Evolutionary conservation across 306 rosid species (phyloP), one percentile per base, ranked within the genome.

Genomic region (Arachis stenosperma): DNA sequence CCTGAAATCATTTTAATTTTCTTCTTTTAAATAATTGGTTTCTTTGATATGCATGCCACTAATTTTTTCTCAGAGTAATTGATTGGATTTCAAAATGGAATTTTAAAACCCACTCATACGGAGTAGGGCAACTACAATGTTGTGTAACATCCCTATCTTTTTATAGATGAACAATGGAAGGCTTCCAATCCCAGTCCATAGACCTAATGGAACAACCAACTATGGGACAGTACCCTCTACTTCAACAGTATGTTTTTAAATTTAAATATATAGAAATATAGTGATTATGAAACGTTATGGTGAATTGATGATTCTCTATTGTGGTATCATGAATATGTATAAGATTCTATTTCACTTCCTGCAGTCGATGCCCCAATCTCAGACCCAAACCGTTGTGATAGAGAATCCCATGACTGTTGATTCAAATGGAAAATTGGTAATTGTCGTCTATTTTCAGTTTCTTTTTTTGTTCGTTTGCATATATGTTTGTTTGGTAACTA

Each of bases 361-460:
- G 80, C 89, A 87, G 88, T 69, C 88, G 10, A 74, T 83, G 83
- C 85, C 87, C 51, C 84, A 78, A 53, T 78, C 88, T 70, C 98
- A 88, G 84, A 84, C 86, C 83, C 98, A 93, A 81, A 93, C 98
- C 41, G 96, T 93, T 14, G 96, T 93, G 14, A 96, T 93, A 40
- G 98, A 93, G 89, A 93, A 93, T 89, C 98, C 98, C 4, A 93
- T 89, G 98, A 82, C 98, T 12, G 87, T 89, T 29, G 94, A 93
- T 27, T 92, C 94, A 78, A 93, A 94, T 76, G 98, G 98, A 57
- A 93, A 93, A 85, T 82, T 91, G 98, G 98, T 93, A 84, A 81
- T 72, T 73, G 14, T 22, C 62, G 42, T 52, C 53, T 64, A 46
- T 42, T 55, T 36, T 42, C 72, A 39, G 9, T 50, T 11, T 12